Evolutionary conservation across 148 eudicot species (phyloP).

Genomic region (Vaccinium vitisidaea): DNA sequence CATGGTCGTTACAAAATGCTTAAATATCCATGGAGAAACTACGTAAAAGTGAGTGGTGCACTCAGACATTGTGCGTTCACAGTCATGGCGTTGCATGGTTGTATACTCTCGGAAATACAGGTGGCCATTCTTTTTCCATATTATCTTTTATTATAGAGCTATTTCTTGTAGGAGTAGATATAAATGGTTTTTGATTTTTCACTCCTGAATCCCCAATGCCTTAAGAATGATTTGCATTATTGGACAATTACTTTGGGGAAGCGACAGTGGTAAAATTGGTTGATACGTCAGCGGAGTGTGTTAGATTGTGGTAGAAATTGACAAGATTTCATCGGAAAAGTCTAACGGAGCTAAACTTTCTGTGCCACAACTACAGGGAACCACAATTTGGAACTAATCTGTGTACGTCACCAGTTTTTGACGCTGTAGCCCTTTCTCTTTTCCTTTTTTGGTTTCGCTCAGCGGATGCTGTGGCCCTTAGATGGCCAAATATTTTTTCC

Average conservation of each 20-base stretch:
- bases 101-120: slow-evolving; percentile 90
- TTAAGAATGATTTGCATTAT: not conserved
- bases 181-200: not conserved
- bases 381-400: not conserved
- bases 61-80: slow-evolving; percentile 82
- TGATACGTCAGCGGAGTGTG: not conserved
- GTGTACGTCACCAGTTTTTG: not conserved
- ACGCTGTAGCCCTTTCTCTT: not conserved
- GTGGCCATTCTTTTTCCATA: slow-evolving; percentile 34
- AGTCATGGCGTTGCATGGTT: slow-evolving; percentile 97
- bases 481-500: not conserved
- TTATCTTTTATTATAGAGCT: not conserved
- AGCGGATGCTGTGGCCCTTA: not conserved
- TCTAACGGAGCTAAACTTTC: not conserved
- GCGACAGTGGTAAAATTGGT: not conserved
- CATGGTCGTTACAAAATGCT: slow-evolving; percentile 80
- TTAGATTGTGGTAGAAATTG: not conserved
- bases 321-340: not conserved
- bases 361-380: not conserved
- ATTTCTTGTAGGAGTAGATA: not conserved
- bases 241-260: not conserved
- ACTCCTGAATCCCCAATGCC: not conserved
- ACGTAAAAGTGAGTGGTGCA: slow-evolving; percentile 77
- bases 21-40: slow-evolving; percentile 78
- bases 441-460: not conserved